phyloP scores from a whole-genome alignment of 2,329 filamentous ascomycete genomes.

The Exophiala dermatitidis region DNA sequence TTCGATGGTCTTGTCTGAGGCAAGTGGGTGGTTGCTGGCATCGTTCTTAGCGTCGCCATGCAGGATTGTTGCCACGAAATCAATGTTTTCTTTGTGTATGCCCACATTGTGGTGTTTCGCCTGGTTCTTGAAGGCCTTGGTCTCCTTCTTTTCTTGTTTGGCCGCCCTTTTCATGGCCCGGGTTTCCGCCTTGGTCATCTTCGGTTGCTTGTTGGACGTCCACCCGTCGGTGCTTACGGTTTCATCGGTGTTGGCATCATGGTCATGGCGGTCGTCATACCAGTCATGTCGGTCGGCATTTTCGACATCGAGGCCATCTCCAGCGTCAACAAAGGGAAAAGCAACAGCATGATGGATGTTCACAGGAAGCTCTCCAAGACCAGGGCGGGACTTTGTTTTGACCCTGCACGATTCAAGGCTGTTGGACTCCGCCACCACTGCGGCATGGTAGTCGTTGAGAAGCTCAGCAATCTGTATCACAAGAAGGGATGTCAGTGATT shows the following conservation, averaged over 20 bases:
- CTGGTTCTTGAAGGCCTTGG: conserved; percentile 26
- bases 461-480: conserved; percentile 24
- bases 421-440: background rate
- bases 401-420: background rate
- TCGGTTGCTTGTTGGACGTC: conserved; percentile 3
- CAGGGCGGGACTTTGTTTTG: background rate
- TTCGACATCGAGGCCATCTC: no score
- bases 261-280: background rate
- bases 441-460: conserved; percentile 18
- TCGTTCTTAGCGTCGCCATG: conserved; percentile 14
- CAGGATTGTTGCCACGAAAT: conserved; percentile 17
- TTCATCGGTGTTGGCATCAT: conserved; percentile 1
- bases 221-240: conserved; percentile 6
- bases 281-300: background rate
- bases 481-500: background rate
- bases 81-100: conserved; percentile 20
- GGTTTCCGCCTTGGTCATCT: conserved; percentile 21
- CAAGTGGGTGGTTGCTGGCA: conserved; percentile 18
- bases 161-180: conserved; percentile 23
- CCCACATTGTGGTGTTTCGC: conserved; percentile 17
- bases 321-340: no score
- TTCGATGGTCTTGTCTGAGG: conserved; percentile 25
- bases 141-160: conserved; percentile 22
- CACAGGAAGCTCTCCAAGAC: conserved; percentile 10
- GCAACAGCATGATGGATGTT: conserved; percentile 8